Conservation (phyloP, 2,329 filamentous ascomycete genomes). For the Microdochium bolleyi region DNA sequence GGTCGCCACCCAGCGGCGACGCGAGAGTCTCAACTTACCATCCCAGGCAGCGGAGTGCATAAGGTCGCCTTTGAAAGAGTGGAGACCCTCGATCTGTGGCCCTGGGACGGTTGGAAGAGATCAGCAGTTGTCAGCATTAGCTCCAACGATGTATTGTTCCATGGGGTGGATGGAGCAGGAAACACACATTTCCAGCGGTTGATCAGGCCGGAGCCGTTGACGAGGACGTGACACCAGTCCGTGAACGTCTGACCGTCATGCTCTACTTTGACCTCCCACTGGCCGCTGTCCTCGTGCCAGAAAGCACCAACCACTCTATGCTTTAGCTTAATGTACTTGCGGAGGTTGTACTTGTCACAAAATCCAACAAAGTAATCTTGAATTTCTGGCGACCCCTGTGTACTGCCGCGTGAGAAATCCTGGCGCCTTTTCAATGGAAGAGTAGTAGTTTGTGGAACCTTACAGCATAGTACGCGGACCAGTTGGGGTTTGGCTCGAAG, state of each 20-base stretch:
- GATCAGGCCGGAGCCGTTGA: constrained; percentile 4
- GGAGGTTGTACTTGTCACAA: constrained; percentile 4
- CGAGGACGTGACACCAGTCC: constrained; percentile 4
- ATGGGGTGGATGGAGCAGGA: too few relatives aligned
- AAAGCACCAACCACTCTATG: constrained; percentile 13
- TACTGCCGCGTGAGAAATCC: background rate
- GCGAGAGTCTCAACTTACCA: background rate
- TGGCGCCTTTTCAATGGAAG: background rate
- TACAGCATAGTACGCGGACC: background rate
- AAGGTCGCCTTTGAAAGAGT: background rate
- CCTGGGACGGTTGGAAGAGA: background rate
- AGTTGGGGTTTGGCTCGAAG: constrained; percentile 1
- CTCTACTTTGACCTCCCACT: constrained; percentile 18
- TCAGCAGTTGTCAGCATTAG: background rate
- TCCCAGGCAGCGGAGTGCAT: background rate
- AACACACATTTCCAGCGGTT: background rate
- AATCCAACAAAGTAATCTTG: constrained; percentile 8
- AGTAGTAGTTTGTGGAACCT: background rate
- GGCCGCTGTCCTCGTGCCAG: constrained; percentile 18
- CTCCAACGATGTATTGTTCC: too few relatives aligned
- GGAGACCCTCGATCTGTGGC: background rate
- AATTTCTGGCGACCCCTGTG: constrained; percentile 3
- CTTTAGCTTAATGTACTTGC: constrained; percentile 8
- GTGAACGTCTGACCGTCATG: constrained; percentile 9
- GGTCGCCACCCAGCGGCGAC: too few relatives aligned